phyloP scores from a whole-genome alignment of 345 rosid species.

The Euphorbia pulcherrima region DNA sequence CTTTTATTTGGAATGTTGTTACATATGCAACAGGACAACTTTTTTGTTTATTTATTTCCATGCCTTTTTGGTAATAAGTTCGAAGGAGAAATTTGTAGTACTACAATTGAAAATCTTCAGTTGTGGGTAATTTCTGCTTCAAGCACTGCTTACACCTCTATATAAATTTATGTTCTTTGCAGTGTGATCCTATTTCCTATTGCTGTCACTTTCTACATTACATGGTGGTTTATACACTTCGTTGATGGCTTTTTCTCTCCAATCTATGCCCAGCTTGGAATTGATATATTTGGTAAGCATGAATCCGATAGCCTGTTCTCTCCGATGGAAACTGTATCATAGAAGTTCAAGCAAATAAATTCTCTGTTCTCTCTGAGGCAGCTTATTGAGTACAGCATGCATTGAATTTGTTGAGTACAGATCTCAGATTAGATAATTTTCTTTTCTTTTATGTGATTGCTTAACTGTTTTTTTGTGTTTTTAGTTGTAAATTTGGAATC shows the following conservation, averaged over 20 bases:
- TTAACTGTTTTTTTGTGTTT: no score
- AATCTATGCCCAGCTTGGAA: slow-evolving; percentile 87
- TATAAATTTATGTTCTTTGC: slow-evolving; percentile 33
- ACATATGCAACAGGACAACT: background rate
- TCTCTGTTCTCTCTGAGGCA: background rate
- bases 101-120: slow-evolving; percentile 7
- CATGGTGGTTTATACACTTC: slow-evolving; percentile 99
- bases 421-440: background rate
- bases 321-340: background rate
- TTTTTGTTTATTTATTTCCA: background rate
- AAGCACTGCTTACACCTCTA: slow-evolving; percentile 21
- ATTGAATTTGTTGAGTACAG: background rate
- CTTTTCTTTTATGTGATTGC: background rate
- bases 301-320: background rate
- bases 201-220: slow-evolving; percentile 86
- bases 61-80: background rate
- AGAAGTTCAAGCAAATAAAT: background rate
- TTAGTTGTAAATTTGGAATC: background rate
- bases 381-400: background rate
- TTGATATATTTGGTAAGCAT: slow-evolving; percentile 77
- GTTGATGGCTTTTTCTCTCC: slow-evolving; percentile 99
- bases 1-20: background rate
- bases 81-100: background rate
- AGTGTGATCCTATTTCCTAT: slow-evolving; percentile 96
- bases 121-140: slow-evolving; percentile 12